Evolutionary conservation across 768 basidiomycete species (phyloP).

Genomic region (Amanita muscaria): DNA sequence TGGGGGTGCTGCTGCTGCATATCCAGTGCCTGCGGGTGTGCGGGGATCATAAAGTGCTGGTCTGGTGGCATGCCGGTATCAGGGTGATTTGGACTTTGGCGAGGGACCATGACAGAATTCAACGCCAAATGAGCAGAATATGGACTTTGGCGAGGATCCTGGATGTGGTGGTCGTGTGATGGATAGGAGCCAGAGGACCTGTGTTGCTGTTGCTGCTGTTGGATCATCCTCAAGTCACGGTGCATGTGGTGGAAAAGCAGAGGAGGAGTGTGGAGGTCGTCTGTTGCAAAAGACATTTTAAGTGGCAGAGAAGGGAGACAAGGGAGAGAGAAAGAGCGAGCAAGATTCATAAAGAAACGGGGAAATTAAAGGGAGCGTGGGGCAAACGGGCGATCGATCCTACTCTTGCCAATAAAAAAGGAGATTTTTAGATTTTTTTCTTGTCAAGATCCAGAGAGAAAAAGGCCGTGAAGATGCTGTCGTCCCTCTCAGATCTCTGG

Average conservation of each 20-base stretch:
- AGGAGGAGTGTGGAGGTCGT: not conserved
- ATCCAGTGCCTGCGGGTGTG: constrained; percentile 14
- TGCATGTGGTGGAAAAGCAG: constrained; percentile 1
- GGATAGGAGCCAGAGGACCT: not conserved
- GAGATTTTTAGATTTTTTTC: too few relatives aligned
- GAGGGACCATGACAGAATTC: too few relatives aligned
- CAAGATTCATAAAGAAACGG: not conserved
- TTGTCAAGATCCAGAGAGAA: not conserved
- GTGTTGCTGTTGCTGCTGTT: not conserved
- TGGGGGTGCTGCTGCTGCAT: constrained; percentile 14
- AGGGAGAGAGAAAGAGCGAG: not conserved
- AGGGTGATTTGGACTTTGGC: too few relatives aligned
- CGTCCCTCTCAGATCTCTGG: constrained; percentile 9
- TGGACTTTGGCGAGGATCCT: not conserved
- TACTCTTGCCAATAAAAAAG: constrained; percentile 17
- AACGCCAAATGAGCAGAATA: too few relatives aligned
- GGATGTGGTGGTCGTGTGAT: not conserved
- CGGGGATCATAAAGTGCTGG: not conserved
- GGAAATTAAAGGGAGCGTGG: constrained; percentile 22
- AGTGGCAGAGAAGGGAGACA: not conserved
- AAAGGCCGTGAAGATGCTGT: not conserved
- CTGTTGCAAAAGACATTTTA: constrained; percentile 10
- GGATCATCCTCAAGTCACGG: not conserved
- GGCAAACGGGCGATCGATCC: constrained; percentile 18
- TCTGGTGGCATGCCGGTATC: too few relatives aligned